Percentiles rank a stretch among this genome's conserved stretches.
Evolutionary conservation across 2,329 filamentous ascomycete genomes (phyloP).

Genomic region (Blumeria hordei): DNA sequence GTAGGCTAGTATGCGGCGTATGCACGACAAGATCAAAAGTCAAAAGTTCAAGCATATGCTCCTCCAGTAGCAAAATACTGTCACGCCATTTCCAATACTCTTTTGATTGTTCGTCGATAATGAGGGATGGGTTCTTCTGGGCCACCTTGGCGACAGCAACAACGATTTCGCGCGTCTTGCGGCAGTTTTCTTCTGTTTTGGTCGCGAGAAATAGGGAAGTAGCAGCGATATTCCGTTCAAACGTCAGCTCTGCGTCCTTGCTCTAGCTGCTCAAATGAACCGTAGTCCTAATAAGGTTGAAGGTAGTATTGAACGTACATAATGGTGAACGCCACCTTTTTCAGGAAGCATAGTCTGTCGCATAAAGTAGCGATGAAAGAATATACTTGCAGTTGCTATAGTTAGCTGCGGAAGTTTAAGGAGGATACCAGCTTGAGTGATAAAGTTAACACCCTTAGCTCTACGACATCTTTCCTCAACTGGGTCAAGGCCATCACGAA

Average conservation of each 20-base stretch:
- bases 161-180: slow-evolving; percentile 86
- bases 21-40: slow-evolving; percentile 88
- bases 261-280: slow-evolving; percentile 1
- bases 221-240: slow-evolving; percentile 50
- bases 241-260: slow-evolving; percentile 3
- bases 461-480: slow-evolving; percentile 59
- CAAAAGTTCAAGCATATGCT: slow-evolving; percentile 69
- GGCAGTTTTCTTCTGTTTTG: slow-evolving; percentile 91
- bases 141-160: slow-evolving; percentile 84
- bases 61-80: slow-evolving; percentile 77
- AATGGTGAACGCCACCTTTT: slow-evolving; percentile 65
- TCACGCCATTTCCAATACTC: slow-evolving; percentile 98
- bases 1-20: slow-evolving; percentile 66
- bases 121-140: slow-evolving; percentile 73
- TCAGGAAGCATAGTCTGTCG: slow-evolving; percentile 56
- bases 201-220: slow-evolving; percentile 84
- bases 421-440: slow-evolving; percentile 79
- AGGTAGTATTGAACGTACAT: slow-evolving; percentile 31
- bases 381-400: slow-evolving; percentile 73
- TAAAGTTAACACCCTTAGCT: slow-evolving; percentile 89
- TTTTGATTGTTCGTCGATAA: slow-evolving; percentile 90
- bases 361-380: slow-evolving; percentile 94
- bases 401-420: slow-evolving; percentile 82
- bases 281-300: slow-evolving; percentile 3
- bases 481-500: slow-evolving; percentile 54